Evolutionary conservation across 2,329 filamentous ascomycete genomes (phyloP).

Genomic region (Alternaria brassicae): DNA sequence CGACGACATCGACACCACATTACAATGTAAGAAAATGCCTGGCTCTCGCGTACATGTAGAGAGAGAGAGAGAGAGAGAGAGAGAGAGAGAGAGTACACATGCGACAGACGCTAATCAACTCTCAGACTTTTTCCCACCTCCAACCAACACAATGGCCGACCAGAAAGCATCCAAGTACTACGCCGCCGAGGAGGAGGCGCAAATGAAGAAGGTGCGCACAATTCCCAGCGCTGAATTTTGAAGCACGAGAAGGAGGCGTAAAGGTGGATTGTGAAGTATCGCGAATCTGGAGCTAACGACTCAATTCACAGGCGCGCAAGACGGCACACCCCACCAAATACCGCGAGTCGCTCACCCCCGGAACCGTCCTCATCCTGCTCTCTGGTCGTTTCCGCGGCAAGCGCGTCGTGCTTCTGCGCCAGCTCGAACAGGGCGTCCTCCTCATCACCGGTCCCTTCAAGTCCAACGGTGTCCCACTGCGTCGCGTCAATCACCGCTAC

Average conservation of each 20-base stretch:
- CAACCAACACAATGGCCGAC: constrained; percentile 33
- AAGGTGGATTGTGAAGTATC: neutral
- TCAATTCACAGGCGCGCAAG: constrained; percentile 80
- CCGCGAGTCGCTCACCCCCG: constrained; percentile 87
- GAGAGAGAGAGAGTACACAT: neutral
- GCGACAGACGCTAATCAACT: constrained; percentile 5
- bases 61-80: too few relatives aligned
- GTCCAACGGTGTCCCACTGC: constrained; percentile 97
- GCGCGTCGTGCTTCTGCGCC: constrained; percentile 97
- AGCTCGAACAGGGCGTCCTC: constrained; percentile 93
- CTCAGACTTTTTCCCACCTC: constrained; percentile 1
- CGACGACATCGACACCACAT: constrained; percentile 25
- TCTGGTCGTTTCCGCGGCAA: constrained; percentile 99
- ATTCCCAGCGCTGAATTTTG: neutral
- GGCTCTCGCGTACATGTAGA: too few relatives aligned
- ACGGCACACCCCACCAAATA: constrained; percentile 85
- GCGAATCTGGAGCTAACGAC: constrained; percentile 12
- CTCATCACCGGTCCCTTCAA: constrained; percentile 99
- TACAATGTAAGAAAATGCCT: neutral
- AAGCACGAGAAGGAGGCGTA: neutral
- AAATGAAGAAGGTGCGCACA: constrained; percentile 88
- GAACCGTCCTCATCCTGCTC: constrained; percentile 96
- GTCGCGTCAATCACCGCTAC: constrained; percentile 89
- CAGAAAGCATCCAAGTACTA: constrained; percentile 99
- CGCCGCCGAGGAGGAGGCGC: constrained; percentile 87